phyloP scores from a whole-genome alignment of 352 stramenopile genomes.

The Pythium vanterpoolii region DNA sequence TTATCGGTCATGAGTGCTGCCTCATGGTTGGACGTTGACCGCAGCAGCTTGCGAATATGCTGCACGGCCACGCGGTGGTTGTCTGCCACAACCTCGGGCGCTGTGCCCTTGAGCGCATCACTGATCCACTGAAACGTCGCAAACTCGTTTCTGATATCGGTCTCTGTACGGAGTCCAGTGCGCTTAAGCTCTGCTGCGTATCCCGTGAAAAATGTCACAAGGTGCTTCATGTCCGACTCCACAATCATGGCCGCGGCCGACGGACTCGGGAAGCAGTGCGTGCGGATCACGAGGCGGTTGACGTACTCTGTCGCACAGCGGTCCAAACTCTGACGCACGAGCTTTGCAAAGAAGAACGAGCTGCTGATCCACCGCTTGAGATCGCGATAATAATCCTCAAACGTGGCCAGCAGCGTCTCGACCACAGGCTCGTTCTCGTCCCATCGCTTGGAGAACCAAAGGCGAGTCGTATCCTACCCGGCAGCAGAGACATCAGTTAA shows the following conservation, averaged over 20 bases:
- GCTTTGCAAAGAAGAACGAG: constrained; percentile 84
- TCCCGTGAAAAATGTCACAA: constrained; percentile 70
- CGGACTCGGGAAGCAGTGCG: constrained; percentile 47
- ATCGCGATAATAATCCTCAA: constrained; percentile 77
- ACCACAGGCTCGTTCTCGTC: constrained; percentile 73
- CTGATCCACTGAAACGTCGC: constrained; percentile 43
- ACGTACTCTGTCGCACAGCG: constrained; percentile 64
- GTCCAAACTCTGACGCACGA: constrained; percentile 69
- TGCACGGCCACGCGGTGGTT: constrained; percentile 34
- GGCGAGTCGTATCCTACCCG: constrained; percentile 52
- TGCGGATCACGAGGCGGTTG: constrained; percentile 56
- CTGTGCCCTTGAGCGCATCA: constrained; percentile 33
- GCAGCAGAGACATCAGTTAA: not conserved
- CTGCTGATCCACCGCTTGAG: constrained; percentile 73
- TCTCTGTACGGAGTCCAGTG: constrained; percentile 58
- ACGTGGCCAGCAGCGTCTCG: constrained; percentile 65
- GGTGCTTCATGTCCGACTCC: constrained; percentile 62
- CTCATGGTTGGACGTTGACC: constrained; percentile 60
- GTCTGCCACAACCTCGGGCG: constrained; percentile 28
- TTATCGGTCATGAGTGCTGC: constrained; percentile 38
- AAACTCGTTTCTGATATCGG: constrained; percentile 73
- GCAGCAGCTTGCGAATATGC: constrained; percentile 64
- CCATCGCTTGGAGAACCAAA: constrained; percentile 86
- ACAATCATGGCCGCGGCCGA: constrained; percentile 36
- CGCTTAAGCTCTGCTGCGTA: constrained; percentile 63